Percentiles rank a stretch among this genome's conserved stretches.
These are phyloP conservation scores for Tolypocladium nubicola DNA, from an alignment of 2,329 filamentous ascomycete species.

Conservation along the genomic window DNA sequence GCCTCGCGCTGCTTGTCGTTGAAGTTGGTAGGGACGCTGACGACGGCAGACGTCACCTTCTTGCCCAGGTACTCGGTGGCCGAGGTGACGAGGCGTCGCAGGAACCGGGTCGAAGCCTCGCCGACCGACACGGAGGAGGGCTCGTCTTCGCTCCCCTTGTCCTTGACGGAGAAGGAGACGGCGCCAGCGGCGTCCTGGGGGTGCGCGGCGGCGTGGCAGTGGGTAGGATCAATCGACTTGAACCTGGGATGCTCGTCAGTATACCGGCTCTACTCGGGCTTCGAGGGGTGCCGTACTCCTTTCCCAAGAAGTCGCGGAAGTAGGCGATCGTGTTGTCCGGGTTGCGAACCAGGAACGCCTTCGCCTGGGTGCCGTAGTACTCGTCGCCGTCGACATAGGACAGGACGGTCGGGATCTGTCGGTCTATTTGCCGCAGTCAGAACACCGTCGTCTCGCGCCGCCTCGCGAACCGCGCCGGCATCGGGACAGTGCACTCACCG, in stretches of 20 bases:
- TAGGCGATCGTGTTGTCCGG: constrained; percentile 86
- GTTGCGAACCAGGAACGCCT: constrained; percentile 87
- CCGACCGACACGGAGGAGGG: constrained; percentile 62
- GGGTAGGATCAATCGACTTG: constrained; percentile 92
- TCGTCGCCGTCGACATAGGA: constrained; percentile 95
- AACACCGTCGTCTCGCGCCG: neutral
- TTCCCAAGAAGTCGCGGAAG: constrained; percentile 91
- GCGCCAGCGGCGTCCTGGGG: constrained; percentile 62
- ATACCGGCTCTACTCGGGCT: neutral
- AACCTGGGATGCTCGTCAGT: constrained; percentile 39
- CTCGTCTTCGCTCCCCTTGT: constrained; percentile 53
- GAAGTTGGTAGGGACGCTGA: constrained; percentile 92
- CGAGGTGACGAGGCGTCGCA: constrained; percentile 70
- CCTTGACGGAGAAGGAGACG: constrained; percentile 75
- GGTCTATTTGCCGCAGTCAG: constrained; percentile 47
- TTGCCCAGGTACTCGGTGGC: constrained; percentile 90
- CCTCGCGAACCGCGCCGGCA: neutral
- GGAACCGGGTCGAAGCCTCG: constrained; percentile 75
- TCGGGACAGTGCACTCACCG: constrained; percentile 41
- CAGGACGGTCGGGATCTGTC: constrained; percentile 88
- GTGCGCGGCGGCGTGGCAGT: constrained; percentile 88
- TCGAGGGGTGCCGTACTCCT: constrained; percentile 52
- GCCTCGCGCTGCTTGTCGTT: constrained; percentile 76
- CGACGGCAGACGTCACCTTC: constrained; percentile 85
- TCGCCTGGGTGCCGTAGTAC: constrained; percentile 92